These are phyloP conservation scores for Apophysomyces sp. DNA, from an alignment of 371 early-diverging fungal genomes.

Conservation along the genomic window DNA sequence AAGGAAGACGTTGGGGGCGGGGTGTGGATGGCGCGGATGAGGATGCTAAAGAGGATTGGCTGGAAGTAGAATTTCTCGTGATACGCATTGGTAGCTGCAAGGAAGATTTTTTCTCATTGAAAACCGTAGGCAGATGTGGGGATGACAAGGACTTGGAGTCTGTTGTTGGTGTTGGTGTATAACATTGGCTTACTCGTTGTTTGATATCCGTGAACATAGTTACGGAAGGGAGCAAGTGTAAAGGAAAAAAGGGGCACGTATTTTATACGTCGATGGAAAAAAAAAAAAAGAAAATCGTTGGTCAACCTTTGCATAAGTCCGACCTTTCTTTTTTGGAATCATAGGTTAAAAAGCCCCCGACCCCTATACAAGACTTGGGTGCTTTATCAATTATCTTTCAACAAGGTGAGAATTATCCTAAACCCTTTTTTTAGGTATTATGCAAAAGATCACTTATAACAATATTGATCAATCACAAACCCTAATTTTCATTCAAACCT, in stretches of 20 bases:
- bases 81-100: not conserved
- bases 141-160: not conserved
- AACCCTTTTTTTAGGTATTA: no score
- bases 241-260: not conserved
- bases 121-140: not conserved
- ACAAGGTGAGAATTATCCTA: not conserved
- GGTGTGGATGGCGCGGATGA: not conserved
- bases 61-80: constrained; percentile 3
- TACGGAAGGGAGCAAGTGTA: not conserved
- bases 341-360: not conserved
- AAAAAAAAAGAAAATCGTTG: not conserved
- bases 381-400: not conserved
- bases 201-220: constrained; percentile 21
- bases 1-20: not conserved
- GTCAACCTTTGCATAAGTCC: not conserved
- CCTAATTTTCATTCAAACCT: no score
- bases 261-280: not conserved
- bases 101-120: not conserved
- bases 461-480: no score
- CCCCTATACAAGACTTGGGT: not conserved
- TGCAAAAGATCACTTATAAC: no score
- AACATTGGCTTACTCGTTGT: constrained; percentile 12
- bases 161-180: constrained; percentile 4
- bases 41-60: not conserved
- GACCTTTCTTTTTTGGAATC: constrained; percentile 1